phyloP scores from a whole-genome alignment of 768 basidiomycete species.

The Hypholoma fasciculare region DNA sequence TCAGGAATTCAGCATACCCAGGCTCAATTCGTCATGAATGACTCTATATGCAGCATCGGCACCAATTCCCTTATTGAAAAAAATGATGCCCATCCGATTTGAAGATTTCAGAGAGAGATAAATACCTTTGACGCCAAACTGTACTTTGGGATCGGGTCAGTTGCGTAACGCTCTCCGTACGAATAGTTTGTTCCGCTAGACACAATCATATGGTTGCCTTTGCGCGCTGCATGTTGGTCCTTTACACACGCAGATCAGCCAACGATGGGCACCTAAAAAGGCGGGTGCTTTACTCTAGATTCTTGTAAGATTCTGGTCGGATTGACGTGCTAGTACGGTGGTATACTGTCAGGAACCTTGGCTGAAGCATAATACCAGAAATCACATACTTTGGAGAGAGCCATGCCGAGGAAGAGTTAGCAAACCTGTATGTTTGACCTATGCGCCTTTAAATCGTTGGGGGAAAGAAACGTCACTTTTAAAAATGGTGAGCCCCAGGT shows the following conservation, averaged over 20 bases:
- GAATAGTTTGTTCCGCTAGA: slow-evolving; percentile 35
- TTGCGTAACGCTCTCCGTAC: slow-evolving; percentile 66
- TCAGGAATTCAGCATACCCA: slow-evolving; percentile 43
- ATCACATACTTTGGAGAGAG: slow-evolving; percentile 55
- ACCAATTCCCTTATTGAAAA: slow-evolving; percentile 43
- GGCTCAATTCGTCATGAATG: slow-evolving; percentile 58
- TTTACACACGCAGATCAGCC: neutral
- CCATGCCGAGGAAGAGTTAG: slow-evolving; percentile 37
- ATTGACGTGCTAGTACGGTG: slow-evolving; percentile 56
- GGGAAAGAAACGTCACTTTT: neutral
- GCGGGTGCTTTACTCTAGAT: slow-evolving; percentile 40
- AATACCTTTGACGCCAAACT: slow-evolving; percentile 54
- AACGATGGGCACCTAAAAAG: slow-evolving; percentile 6
- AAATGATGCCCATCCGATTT: neutral
- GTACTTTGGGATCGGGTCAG: slow-evolving; percentile 72
- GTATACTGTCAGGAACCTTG: too few relatives aligned
- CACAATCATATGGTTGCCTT: slow-evolving; percentile 41
- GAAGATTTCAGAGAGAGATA: neutral
- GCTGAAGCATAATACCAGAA: too few relatives aligned
- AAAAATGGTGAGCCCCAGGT: neutral
- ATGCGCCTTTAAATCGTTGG: neutral
- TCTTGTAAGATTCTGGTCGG: slow-evolving; percentile 63
- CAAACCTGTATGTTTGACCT: too few relatives aligned
- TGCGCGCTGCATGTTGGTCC: slow-evolving; percentile 7
- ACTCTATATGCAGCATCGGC: slow-evolving; percentile 58